Percentiles rank a stretch among this genome's conserved stretches.
These are phyloP conservation scores for Acanthamoeba royreba DNA, from an alignment of 208 protist genomes.

Conservation along the genomic window DNA sequence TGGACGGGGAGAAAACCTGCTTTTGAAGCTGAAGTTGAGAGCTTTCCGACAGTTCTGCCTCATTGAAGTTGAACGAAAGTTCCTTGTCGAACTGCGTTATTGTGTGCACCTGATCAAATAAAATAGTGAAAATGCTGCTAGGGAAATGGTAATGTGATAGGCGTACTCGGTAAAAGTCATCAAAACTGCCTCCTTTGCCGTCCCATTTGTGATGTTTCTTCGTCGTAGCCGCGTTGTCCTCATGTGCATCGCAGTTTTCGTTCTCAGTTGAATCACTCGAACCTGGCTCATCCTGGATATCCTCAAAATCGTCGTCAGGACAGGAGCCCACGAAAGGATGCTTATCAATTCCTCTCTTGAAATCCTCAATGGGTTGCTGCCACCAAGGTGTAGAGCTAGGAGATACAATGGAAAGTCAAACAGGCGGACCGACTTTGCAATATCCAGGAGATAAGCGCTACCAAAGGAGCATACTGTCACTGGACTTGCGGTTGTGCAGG, in stretches of 20 bases:
- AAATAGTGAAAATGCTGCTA: not conserved
- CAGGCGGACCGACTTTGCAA: no score
- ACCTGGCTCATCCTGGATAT: no score
- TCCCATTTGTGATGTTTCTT: not conserved
- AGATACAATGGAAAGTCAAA: no score
- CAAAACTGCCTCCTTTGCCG: not conserved
- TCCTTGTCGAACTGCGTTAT: constrained; percentile 17
- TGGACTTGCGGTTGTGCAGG: constrained; percentile 58
- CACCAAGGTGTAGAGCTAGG: not conserved
- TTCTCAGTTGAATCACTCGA: no score
- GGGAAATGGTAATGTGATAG: not conserved
- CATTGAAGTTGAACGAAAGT: not conserved
- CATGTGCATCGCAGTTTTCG: not conserved
- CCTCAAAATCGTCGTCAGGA: not conserved
- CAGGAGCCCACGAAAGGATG: not conserved
- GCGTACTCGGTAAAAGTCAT: not conserved
- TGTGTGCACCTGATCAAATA: not conserved
- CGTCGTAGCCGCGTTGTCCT: not conserved
- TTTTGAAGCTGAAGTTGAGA: not conserved
- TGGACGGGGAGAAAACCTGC: no score
- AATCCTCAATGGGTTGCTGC: not conserved
- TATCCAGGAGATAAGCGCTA: not conserved
- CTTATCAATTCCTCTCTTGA: not conserved
- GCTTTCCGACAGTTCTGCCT: not conserved
- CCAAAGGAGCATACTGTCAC: not conserved